Evolutionary conservation across 805 yeast species (phyloP), one percentile per base, ranked within the genome.

Genomic region (Tanozyma kutaoensis): DNA sequence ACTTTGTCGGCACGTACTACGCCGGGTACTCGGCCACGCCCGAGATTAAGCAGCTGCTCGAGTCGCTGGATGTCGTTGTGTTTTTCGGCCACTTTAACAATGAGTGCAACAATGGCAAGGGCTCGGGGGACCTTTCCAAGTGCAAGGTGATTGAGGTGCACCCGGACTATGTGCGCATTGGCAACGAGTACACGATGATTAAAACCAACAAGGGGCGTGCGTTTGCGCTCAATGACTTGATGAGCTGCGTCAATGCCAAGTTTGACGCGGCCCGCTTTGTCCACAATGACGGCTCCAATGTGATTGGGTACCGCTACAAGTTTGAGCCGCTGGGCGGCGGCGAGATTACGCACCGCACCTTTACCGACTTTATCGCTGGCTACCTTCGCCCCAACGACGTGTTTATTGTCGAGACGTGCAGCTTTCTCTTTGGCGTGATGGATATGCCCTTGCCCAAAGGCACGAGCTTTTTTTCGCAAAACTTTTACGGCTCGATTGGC

Each of bases 401-500:
- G 13, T 44, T 85, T n/a, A 62, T 86, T 22, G 67, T 73, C 29
- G 96, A 86, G 38, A 80, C 93, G 2, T 85, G 95, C 27, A 73
- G 93, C 2, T 69, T 80, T 45, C 73, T 76, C 61, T 84, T 82
- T 55, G 86, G 77, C 7, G 45, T 77, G 24, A 71, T 81, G 17
- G 88, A 79, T 42, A 45, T 77, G 19, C 54, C 57, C 37, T 66
- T 86, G 32, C 80, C 85, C 22, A 42, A 49, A 12, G 62, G 66
- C 28, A 55, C 66, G 16, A 56, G 55, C 27, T 55, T 61, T 28
- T 56, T 76, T 21, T 66, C 82, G 3, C 93, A 82, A 52, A 67
- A 73, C 13, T 80, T 76, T 44, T 86, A 76, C 45, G 69, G 85
- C 6, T 81, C 93, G 2, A 86, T 86, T 40, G 96, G 96, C 5